Evolutionary conservation across 805 yeast genomes (phyloP).

Genomic region (Saturnispora zaruensis): DNA sequence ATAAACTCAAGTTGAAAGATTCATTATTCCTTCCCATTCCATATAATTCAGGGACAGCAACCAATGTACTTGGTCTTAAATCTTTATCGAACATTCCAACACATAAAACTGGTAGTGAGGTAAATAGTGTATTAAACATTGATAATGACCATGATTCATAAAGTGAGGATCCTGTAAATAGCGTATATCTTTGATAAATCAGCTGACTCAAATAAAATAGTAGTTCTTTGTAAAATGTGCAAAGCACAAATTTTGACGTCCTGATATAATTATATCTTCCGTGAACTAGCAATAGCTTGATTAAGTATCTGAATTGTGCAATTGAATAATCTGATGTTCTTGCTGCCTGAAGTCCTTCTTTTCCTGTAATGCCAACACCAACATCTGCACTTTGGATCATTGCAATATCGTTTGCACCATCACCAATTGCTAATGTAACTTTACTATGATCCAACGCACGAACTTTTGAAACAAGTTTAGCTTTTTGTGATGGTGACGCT

Average conservation of each 20-base stretch:
- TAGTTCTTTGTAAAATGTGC: conserved; percentile 92
- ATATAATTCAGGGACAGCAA: conserved; percentile 90
- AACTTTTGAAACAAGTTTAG: conserved; percentile 76
- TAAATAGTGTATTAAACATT: conserved; percentile 93
- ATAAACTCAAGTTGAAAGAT: conserved; percentile 63
- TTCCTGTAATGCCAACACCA: conserved; percentile 95
- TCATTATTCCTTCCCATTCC: conserved; percentile 63
- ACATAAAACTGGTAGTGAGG: conserved; percentile 84
- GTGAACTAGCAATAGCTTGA: conserved; percentile 81
- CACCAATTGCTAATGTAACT: conserved; percentile 94
- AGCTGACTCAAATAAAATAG: conserved; percentile 84
- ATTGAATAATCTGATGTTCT: conserved; percentile 90
- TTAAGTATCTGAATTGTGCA: conserved; percentile 82
- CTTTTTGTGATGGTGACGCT: conserved; percentile 96
- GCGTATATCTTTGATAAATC: conserved; percentile 73
- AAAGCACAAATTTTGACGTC: conserved; percentile 82
- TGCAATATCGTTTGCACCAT: conserved; percentile 98
- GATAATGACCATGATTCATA: conserved; percentile 96
- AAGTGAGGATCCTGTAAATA: conserved; percentile 87
- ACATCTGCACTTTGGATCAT: conserved; percentile 99
- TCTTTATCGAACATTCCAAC: conserved; percentile 96
- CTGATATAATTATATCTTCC: conserved; percentile 94
- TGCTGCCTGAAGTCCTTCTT: conserved; percentile 95
- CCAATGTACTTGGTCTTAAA: conserved; percentile 72
- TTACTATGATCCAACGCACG: conserved; percentile 55